These are phyloP conservation scores for Spathaspora passalidarum DNA, from an alignment of 805 yeast species.

Conservation along the genomic window DNA sequence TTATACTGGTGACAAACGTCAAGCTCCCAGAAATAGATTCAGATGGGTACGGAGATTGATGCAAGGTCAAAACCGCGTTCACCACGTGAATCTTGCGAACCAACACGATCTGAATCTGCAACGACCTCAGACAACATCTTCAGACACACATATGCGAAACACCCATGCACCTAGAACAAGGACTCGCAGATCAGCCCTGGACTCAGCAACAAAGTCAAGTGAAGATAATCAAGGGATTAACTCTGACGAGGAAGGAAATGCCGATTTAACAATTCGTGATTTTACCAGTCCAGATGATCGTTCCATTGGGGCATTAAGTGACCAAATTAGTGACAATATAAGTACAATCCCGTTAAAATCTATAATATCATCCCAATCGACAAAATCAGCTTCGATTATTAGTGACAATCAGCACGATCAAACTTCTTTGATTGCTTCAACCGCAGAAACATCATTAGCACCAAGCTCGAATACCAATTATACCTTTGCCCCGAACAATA, in stretches of 20 bases:
- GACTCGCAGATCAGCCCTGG: neutral
- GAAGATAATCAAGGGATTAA: neutral
- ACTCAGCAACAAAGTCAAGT: neutral
- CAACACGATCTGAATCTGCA: neutral
- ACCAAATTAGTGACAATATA: constrained; percentile 30
- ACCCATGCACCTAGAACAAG: neutral
- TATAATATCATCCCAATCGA: constrained; percentile 38
- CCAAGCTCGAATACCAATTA: constrained; percentile 29
- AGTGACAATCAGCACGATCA: constrained; percentile 30
- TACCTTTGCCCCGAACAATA: constrained; percentile 8
- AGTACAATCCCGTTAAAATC: constrained; percentile 51
- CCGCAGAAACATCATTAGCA: constrained; percentile 50
- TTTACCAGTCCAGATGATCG: neutral
- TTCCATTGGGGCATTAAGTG: constrained; percentile 1
- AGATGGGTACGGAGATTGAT: constrained; percentile 41
- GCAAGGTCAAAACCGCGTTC: constrained; percentile 17
- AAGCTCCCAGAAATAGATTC: constrained; percentile 27
- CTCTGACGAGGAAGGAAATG: neutral
- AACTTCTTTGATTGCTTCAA: constrained; percentile 37
- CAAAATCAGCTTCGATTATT: constrained; percentile 37
- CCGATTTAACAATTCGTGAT: neutral
- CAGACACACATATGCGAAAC: neutral
- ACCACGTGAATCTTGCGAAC: neutral
- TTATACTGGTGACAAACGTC: constrained; percentile 21
- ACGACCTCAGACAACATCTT: neutral